A percentile compares a stretch with the other conserved stretches of the same genome.
Evolutionary conservation across 2,329 filamentous ascomycete genomes (phyloP).

Genomic region (Fusarium illudens): DNA sequence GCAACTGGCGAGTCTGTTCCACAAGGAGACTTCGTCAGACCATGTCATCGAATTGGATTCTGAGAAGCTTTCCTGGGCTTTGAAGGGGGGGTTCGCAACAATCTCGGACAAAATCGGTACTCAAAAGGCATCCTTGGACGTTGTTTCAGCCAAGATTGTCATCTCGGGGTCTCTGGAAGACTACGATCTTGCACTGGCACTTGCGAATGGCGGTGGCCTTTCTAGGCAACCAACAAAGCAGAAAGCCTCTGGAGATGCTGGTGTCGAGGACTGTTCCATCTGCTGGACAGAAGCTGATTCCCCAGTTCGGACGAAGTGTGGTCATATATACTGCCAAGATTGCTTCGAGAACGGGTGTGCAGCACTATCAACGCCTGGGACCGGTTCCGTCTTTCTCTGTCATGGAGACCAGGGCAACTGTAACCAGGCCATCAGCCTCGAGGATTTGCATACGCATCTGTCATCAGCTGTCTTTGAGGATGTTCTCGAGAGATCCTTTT

Average conservation of each 20-base stretch:
- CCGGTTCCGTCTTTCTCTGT: background rate
- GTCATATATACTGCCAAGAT: slow-evolving; percentile 52
- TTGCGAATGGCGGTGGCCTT: background rate
- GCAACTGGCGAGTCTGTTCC: background rate
- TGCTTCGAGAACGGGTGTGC: slow-evolving; percentile 49
- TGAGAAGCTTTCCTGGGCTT: slow-evolving; percentile 43
- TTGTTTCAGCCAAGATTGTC: slow-evolving; percentile 45
- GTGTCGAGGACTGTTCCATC: slow-evolving; percentile 38
- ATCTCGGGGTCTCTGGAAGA: slow-evolving; percentile 37
- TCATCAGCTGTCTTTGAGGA: slow-evolving; percentile 43
- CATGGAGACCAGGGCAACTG: background rate
- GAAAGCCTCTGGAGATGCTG: background rate
- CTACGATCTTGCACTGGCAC: rapidly evolving
- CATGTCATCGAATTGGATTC: slow-evolving; percentile 42
- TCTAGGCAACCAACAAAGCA: background rate
- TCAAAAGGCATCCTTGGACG: slow-evolving; percentile 44
- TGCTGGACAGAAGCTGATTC: slow-evolving; percentile 51
- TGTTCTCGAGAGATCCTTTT: slow-evolving; percentile 50
- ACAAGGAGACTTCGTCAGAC: background rate
- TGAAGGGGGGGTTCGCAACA: slow-evolving; percentile 45
- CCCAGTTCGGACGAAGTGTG: slow-evolving; percentile 47
- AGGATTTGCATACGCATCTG: slow-evolving; percentile 37
- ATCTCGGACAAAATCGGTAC: slow-evolving; percentile 40
- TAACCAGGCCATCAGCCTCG: slow-evolving; percentile 40
- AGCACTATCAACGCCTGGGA: background rate